Evolutionary conservation across 345 rosid species (phyloP), one percentile per base, ranked within the genome.

Genomic region (Abelmoschus esculentus): DNA sequence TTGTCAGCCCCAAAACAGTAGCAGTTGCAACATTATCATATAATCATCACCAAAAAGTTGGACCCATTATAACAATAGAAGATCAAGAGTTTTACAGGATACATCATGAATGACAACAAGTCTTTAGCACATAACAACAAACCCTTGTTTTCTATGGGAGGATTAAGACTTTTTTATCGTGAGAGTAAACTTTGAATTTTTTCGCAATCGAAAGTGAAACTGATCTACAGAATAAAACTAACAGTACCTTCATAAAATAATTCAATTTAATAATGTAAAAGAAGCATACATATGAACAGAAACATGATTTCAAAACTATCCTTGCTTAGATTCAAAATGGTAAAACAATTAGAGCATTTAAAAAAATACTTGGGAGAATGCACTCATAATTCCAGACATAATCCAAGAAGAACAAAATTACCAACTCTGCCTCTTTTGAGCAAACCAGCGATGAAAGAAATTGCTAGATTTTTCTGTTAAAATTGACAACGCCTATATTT

Each of bases 311-410:
- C 31, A 67, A 42, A 61, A 28, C 11, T 47, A 36, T 57, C 17
- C 18, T 40, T 38, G 36, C 59, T 13, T 36, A 70, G 31, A 42
- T 62, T 47, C n/a, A 3, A 0, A 18, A 44, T 19, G 40, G 60
- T 36, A 42, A 67, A 54, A 12, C 40, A 53, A 14, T 61, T 75
- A 64, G 11, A 42, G 67, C 19, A 70, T 56, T 49, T 64, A 38
- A 29, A 18, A 44, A 31, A 11, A 67, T 49, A 13, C 28, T 67
- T 2, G 29, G 3, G 17, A 67, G 60, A 72, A 46, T 31, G 19
- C 26, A 58, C 70, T 34, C 29, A 29, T 28, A 67, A 5, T 18
- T 49, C n/a, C 32, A 29, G 59, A 46, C 18, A 44, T n/a, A 42
- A 61, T 54, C 31, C 36, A 22, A 22, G 26, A 44, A 19, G 58